Evolutionary conservation across 306 rosid genomes (phyloP).

Genomic region (Acmispon strigosus): DNA sequence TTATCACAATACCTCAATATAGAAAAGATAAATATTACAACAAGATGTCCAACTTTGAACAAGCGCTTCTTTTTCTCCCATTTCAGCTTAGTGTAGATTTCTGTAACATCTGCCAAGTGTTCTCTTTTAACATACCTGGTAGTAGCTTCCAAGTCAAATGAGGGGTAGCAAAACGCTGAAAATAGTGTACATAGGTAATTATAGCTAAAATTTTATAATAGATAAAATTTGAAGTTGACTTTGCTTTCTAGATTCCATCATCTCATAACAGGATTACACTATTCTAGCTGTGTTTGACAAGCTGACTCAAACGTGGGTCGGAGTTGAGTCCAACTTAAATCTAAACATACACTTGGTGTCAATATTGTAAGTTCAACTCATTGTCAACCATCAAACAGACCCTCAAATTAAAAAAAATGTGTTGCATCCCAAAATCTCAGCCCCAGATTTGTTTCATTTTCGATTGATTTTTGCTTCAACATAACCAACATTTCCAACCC

Average conservation of each 20-base stretch:
- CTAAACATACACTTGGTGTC: too few relatives aligned
- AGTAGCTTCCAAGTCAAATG: conserved; percentile 19
- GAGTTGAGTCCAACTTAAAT: too few relatives aligned
- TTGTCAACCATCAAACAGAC: too few relatives aligned
- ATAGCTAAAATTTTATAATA: background rate
- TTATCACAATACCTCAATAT: conserved; percentile 48
- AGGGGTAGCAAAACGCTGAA: background rate
- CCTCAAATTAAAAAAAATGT: too few relatives aligned
- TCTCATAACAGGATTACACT: background rate
- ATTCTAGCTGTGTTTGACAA: too few relatives aligned
- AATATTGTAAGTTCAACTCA: too few relatives aligned
- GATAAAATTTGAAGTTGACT: background rate
- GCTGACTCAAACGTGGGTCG: too few relatives aligned
- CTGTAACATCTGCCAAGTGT: conserved; percentile 78
- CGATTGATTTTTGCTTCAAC: background rate
- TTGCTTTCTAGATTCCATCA: background rate
- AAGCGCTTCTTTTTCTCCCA: conserved; percentile 65
- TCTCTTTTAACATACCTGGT: conserved; percentile 50
- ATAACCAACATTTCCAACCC: background rate
- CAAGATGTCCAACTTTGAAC: conserved; percentile 47
- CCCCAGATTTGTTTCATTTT: too few relatives aligned
- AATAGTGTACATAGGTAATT: background rate
- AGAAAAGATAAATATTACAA: conserved; percentile 40
- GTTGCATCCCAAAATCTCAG: too few relatives aligned
- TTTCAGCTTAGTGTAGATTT: conserved; percentile 68